Evolutionary conservation across 75 land plant genomes (phyloP).

Genomic region (Azolla pinnata): DNA sequence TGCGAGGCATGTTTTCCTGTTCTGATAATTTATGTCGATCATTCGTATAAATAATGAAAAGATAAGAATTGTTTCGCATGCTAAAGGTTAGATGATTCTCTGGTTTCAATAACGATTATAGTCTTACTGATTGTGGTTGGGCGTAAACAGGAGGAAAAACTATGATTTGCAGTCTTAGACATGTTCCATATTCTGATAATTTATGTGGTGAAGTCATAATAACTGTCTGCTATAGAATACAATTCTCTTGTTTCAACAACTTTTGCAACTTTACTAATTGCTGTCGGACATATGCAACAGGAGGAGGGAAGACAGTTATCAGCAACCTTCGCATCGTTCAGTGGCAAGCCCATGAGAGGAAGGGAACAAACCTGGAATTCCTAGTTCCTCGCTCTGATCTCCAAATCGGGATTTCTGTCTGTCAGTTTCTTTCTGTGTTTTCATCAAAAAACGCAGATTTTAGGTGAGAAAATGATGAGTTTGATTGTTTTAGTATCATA

Average conservation of each 20-base stretch:
- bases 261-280: background rate
- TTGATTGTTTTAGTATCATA: background rate
- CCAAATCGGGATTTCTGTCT: constrained; percentile 79
- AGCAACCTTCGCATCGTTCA: constrained; percentile 81
- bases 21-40: too few relatives aligned
- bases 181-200: background rate
- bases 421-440: constrained; percentile 82
- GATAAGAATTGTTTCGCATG: too few relatives aligned
- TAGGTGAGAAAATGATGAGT: constrained; percentile 37
- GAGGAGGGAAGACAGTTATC: constrained; percentile 80
- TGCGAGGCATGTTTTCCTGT: too few relatives aligned
- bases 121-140: background rate
- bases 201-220: background rate
- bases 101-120: too few relatives aligned
- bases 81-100: too few relatives aligned
- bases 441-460: constrained; percentile 80
- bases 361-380: constrained; percentile 68
- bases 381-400: constrained; percentile 96
- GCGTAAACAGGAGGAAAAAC: background rate
- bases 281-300: constrained; percentile 6
- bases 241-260: background rate
- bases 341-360: constrained; percentile 65
- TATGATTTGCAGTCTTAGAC: too few relatives aligned
- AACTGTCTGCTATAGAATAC: background rate
- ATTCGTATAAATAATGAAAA: too few relatives aligned